Evolutionary conservation across 192 early-diverging fungal genomes (phyloP).

Genomic region (Coemansia sp.): DNA sequence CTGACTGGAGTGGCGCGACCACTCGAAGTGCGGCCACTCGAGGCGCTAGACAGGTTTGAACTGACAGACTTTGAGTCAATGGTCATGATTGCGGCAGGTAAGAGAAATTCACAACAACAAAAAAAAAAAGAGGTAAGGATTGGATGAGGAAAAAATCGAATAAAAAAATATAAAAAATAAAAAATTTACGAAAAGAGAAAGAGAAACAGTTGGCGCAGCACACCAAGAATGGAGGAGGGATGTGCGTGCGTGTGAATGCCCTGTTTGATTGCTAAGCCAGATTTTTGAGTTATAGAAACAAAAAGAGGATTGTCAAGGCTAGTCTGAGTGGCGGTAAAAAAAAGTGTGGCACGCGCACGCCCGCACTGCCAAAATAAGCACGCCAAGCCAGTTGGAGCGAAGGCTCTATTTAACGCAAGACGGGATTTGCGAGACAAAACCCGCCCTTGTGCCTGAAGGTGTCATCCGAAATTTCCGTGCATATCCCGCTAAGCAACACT

Average conservation of each 20-base stretch:
- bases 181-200: constrained; percentile 4
- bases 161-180: constrained; percentile 5
- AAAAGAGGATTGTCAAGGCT: neutral
- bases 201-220: neutral
- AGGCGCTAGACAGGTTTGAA: constrained; percentile 25
- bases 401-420: neutral
- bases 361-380: neutral
- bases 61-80: constrained; percentile 41
- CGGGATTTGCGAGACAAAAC: neutral
- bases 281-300: no score
- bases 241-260: neutral
- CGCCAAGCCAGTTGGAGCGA: neutral
- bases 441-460: neutral
- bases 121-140: neutral
- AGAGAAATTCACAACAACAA: neutral
- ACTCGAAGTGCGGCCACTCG: constrained; percentile 8
- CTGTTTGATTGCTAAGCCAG: neutral
- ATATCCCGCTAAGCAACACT: neutral
- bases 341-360: neutral
- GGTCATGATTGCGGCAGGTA: constrained; percentile 17
- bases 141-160: neutral
- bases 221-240: neutral
- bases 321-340: no score
- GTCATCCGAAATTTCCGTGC: neutral
- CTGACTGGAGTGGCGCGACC: constrained; percentile 11